Evolutionary conservation across 257 asterid species (phyloP).

Genomic region (Solanum virginianum): DNA sequence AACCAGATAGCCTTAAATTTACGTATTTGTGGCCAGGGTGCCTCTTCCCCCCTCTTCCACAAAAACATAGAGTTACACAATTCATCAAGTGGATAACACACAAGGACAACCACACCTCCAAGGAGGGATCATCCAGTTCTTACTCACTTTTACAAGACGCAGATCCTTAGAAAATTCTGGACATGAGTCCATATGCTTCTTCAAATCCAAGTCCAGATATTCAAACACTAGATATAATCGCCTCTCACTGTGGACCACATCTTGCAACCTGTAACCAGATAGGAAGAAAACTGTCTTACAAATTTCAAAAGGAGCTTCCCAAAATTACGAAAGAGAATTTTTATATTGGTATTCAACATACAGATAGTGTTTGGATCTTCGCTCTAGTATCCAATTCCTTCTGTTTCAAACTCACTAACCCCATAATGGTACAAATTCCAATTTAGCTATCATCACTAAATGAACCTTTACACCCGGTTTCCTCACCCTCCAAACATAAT

Average conservation of each 20-base stretch:
- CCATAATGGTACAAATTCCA: neutral
- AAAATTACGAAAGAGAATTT: neutral
- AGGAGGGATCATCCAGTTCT: slow-evolving; percentile 9
- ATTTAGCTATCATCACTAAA: neutral
- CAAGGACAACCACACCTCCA: neutral
- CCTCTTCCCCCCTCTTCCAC: neutral
- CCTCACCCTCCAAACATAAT: neutral
- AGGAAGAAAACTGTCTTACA: neutral
- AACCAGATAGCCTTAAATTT: neutral
- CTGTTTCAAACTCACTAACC: neutral
- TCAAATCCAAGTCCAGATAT: slow-evolving; percentile 92
- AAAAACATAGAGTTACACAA: neutral
- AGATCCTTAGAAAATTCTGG: slow-evolving; percentile 88
- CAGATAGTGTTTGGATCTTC: neutral
- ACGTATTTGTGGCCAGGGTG: neutral
- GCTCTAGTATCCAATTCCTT: neutral
- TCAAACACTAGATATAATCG: slow-evolving; percentile 90
- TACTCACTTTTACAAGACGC: slow-evolving; percentile 60
- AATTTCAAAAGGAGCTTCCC: neutral
- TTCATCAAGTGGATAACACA: neutral
- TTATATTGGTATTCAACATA: neutral
- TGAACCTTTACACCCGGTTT: neutral
- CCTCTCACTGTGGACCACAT: slow-evolving; percentile 91
- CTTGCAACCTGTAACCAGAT: slow-evolving; percentile 65
- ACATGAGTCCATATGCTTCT: slow-evolving; percentile 95